Percentiles rank a stretch among this genome's conserved stretches.
phyloP scores from a whole-genome alignment of 2,329 filamentous ascomycete species.

The Exserohilum rostratum region DNA sequence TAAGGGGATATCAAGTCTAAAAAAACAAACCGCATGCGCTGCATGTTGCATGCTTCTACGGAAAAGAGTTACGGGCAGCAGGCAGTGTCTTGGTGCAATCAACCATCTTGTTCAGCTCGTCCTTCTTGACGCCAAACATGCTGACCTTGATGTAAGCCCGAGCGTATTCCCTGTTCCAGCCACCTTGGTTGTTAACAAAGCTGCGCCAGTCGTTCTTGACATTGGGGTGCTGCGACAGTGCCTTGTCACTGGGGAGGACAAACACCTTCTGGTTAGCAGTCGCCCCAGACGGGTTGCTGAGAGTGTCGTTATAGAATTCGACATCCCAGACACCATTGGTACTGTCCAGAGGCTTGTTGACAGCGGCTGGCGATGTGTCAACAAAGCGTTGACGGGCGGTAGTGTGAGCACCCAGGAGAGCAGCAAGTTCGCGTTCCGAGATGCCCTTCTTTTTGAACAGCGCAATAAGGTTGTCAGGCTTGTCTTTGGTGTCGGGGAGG shows the following conservation, averaged over 20 bases:
- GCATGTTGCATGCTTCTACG: slow-evolving; percentile 1
- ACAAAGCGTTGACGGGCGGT: slow-evolving; percentile 57
- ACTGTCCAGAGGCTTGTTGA: slow-evolving; percentile 52
- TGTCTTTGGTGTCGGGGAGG: slow-evolving; percentile 53
- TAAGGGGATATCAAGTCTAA: neutral
- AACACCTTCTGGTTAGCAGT: slow-evolving; percentile 30
- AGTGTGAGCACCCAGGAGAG: slow-evolving; percentile 62
- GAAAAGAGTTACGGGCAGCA: slow-evolving; percentile 14
- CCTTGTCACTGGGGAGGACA: slow-evolving; percentile 37
- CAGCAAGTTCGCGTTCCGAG: slow-evolving; percentile 57
- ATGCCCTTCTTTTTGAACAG: slow-evolving; percentile 61
- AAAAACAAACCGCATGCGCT: neutral
- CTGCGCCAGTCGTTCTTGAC: slow-evolving; percentile 33
- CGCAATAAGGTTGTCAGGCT: slow-evolving; percentile 52
- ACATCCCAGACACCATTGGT: slow-evolving; percentile 60
- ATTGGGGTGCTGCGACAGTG: slow-evolving; percentile 32
- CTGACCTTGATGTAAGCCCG: slow-evolving; percentile 43
- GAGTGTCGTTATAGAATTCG: slow-evolving; percentile 54
- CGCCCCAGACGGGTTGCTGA: slow-evolving; percentile 30
- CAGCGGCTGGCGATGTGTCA: slow-evolving; percentile 47
- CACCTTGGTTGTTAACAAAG: slow-evolving; percentile 37
- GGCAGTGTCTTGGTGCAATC: slow-evolving; percentile 42
- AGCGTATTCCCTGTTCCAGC: slow-evolving; percentile 42
- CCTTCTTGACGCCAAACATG: slow-evolving; percentile 33
- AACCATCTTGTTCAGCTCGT: slow-evolving; percentile 27